phyloP scores from a whole-genome alignment of 345 rosid species.

The Reutealis trisperma region DNA sequence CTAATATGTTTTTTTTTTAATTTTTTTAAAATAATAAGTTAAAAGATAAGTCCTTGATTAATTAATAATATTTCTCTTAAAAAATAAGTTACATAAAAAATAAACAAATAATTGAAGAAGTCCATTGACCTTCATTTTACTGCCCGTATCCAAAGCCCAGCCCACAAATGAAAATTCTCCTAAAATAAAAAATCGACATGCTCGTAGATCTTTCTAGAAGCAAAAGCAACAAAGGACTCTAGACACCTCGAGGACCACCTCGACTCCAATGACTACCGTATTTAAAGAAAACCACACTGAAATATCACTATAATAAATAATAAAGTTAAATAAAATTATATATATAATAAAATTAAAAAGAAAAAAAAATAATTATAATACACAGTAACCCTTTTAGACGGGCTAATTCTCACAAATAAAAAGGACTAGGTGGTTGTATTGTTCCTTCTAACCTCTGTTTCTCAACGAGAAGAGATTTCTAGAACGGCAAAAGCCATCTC shows the following conservation, averaged over 20 bases:
- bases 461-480: slow-evolving; percentile 11
- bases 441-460: neutral
- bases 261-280: neutral
- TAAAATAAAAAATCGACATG: neutral
- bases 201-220: slow-evolving; percentile 32
- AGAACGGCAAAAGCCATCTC: slow-evolving; percentile 2
- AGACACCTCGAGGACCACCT: slow-evolving; percentile 17
- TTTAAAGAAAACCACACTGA: neutral
- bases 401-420: neutral
- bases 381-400: neutral
- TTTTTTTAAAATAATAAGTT: no score
- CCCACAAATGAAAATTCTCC: neutral
- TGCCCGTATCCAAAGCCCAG: neutral
- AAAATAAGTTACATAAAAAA: no score
- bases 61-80: no score
- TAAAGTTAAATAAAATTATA: no score
- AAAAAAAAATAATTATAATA: neutral
- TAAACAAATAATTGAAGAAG: no score
- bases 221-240: neutral
- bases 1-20: no score
- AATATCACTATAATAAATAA: neutral
- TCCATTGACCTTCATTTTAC: no score
- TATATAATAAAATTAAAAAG: no score
- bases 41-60: no score
- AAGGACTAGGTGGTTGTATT: no score